A percentile compares a stretch with the other conserved stretches of the same genome.
Evolutionary conservation across 495 filamentous ascomycete genomes (phyloP).

Genomic region (Podospora didyma): DNA sequence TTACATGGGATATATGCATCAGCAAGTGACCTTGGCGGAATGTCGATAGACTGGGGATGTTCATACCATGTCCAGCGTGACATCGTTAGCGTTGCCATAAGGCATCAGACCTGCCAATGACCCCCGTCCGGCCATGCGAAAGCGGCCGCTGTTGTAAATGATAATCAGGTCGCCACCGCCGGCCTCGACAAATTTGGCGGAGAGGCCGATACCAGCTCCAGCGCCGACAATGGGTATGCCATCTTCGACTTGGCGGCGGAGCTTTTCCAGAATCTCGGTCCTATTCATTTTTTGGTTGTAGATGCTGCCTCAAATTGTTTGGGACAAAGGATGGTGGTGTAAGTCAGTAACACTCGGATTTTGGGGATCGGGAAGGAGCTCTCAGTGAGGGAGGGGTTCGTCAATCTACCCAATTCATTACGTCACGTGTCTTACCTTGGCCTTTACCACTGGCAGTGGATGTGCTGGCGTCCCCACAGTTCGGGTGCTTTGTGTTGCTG

Average conservation of each 20-base stretch:
- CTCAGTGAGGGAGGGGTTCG: too few species aligned
- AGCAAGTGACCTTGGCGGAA: not conserved
- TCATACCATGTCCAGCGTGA: constrained; percentile 63
- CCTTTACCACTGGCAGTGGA: too few species aligned
- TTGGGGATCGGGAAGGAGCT: too few species aligned
- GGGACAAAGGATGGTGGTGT: not conserved
- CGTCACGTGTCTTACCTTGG: not conserved
- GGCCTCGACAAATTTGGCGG: constrained; percentile 64
- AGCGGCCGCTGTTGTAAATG: constrained; percentile 69
- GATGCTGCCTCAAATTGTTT: too few species aligned
- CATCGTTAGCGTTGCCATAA: constrained; percentile 67
- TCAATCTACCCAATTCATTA: not conserved
- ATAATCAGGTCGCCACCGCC: constrained; percentile 66
- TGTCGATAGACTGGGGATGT: not conserved
- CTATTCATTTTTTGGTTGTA: constrained; percentile 35
- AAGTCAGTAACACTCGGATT: too few species aligned
- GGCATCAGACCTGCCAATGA: constrained; percentile 70
- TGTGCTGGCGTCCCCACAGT: too few species aligned
- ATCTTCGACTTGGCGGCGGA: constrained; percentile 48
- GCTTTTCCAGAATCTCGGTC: constrained; percentile 50
- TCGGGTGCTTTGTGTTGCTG: too few species aligned
- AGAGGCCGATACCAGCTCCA: constrained; percentile 68
- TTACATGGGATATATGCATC: not conserved
- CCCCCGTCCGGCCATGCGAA: constrained; percentile 68
- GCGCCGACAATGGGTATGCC: constrained; percentile 61